Evolutionary conservation across 208 protist species (phyloP), one percentile per base, ranked within the genome.

Genomic region (Leptomonas seymouri): DNA sequence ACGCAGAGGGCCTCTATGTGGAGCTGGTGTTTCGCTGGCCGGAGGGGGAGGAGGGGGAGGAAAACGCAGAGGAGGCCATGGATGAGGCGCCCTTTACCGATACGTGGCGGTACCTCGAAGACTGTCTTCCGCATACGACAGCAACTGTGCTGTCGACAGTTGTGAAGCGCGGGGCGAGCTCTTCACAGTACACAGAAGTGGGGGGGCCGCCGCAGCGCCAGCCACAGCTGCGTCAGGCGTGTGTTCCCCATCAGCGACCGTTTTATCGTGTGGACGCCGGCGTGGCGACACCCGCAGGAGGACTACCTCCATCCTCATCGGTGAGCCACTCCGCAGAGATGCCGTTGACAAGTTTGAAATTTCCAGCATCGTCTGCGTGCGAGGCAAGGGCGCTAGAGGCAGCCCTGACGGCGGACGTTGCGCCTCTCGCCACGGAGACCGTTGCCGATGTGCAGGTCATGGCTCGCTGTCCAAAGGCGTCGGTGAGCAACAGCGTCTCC

Each of bases 61-160:
- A 51, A 12, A 15, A 57, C 49, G 61, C 61, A 4, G 61, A 57
- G 49, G 61, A 67, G 49, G 61, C 61, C n/a, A 67, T 67, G 61
- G 36, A 56, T 21, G 49, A 67, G 6, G 61, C 61, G 0, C 61
- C 61, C 14, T 67, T 67, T 23, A 46, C 48, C 1, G 46, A 67
- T 36, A 67, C 61, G 49, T 67, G 61, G 61, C 28, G 20, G 61
- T 67, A 56, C 16, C 36, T 67, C 3, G 49, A 67, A 14, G 61
- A 57, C 31, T 67, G 61, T 49, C 61, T 48, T 46, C 61, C 48
- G 7, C 61, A 46, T 1, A 67, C 61, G 5, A 30, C 61, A 20
- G 48, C 61, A 15, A 67, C 5, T n/a, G 61, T 67, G 34, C 9
- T 46, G 48, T 27, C 42, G 15, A 67, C 46, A 0, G 31, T 57